Evolutionary conservation across 2,329 filamentous ascomycete genomes (phyloP).

Genomic region (Aureobasidium lini): DNA sequence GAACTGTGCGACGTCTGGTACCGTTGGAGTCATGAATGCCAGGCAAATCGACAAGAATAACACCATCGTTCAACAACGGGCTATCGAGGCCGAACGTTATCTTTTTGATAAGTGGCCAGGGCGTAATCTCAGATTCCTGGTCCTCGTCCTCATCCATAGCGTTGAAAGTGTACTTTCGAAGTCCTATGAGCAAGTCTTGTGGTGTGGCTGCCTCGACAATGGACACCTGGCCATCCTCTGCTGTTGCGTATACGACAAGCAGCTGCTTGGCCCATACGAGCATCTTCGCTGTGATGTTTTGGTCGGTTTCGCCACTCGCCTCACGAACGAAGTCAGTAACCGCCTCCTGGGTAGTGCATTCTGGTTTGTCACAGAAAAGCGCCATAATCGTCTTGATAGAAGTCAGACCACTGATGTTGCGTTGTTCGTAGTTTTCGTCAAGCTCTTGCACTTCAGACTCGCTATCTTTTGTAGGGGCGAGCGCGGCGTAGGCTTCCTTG

Average conservation of each 20-base stretch:
- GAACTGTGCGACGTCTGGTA: constrained; percentile 15
- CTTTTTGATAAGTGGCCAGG: constrained; percentile 19
- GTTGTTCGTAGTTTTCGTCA: not conserved
- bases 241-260: not conserved
- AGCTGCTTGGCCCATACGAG: not conserved
- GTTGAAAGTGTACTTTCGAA: constrained; percentile 15
- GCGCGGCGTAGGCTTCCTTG: not conserved
- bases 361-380: constrained; percentile 15
- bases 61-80: constrained; percentile 16
- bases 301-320: not conserved
- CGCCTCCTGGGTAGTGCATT: constrained; percentile 10
- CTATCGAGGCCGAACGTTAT: constrained; percentile 18
- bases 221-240: not conserved
- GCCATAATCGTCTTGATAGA: constrained; percentile 12
- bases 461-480: not conserved
- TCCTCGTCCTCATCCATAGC: not conserved
- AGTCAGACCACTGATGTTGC: not conserved
- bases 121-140: not conserved
- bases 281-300: not conserved
- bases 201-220: constrained; percentile 15
- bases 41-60: constrained; percentile 19
- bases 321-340: not conserved
- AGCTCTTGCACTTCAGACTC: constrained; percentile 4
- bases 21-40: constrained; percentile 18
- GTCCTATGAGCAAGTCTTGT: constrained; percentile 12